phyloP scores from a whole-genome alignment of 129 eudicot species.

The Centrapalus pauciflorus region DNA sequence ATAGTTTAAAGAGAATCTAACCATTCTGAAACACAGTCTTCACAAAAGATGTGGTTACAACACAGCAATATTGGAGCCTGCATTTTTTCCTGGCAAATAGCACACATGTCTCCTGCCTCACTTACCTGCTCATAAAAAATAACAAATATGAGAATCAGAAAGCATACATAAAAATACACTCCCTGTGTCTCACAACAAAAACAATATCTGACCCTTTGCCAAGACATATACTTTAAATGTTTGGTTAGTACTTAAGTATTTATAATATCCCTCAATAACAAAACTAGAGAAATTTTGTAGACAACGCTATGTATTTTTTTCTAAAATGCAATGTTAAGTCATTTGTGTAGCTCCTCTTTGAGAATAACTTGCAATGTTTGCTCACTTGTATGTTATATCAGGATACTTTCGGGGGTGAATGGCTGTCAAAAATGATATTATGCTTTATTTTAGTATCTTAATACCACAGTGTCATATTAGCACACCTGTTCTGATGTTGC shows the following conservation, averaged over 20 bases:
- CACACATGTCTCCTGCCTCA: conserved; percentile 77
- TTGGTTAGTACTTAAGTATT: background rate
- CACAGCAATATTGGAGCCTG: conserved; percentile 58
- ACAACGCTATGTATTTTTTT: background rate
- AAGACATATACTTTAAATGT: background rate
- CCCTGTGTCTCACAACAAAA: background rate
- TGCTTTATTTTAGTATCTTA: background rate
- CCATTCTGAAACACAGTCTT: conserved; percentile 89
- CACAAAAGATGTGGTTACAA: conserved; percentile 80
- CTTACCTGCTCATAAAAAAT: conserved; percentile 42
- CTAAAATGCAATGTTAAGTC: background rate
- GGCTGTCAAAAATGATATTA: background rate
- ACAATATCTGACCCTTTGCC: background rate
- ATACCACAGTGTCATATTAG: background rate
- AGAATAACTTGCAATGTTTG: background rate
- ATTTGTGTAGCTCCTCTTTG: background rate
- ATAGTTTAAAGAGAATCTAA: conserved; percentile 31
- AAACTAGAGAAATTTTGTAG: background rate
- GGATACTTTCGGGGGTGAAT: background rate
- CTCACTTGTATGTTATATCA: background rate
- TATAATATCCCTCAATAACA: background rate
- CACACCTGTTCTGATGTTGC: conserved; percentile 66
- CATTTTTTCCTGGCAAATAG: conserved; percentile 90
- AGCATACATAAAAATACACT: background rate
- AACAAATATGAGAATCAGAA: background rate